phyloP scores from a whole-genome alignment of 2,329 filamentous ascomycete species.

The Stagonosporopsis cucurbitacearum region DNA sequence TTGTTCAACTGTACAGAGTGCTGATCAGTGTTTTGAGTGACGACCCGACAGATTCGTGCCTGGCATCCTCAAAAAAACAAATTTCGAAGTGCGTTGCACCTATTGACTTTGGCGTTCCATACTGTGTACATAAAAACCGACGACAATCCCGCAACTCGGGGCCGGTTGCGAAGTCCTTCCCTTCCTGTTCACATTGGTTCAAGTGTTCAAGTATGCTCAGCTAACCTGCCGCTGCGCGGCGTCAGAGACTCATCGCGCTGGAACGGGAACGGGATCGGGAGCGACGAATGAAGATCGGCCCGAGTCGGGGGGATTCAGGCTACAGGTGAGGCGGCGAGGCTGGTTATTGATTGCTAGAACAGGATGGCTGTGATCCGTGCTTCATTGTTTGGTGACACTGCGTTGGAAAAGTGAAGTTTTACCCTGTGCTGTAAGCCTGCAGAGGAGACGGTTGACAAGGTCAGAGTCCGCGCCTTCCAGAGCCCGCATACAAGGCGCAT shows the following conservation, averaged over 20 bases:
- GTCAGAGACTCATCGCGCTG: conserved; percentile 8
- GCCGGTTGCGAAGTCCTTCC: neutral
- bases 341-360: conserved; percentile 16
- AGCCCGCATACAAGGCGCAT: neutral
- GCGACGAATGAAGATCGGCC: conserved; percentile 17
- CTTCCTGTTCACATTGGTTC: conserved; percentile 5
- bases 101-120: neutral
- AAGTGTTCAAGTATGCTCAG: conserved; percentile 7
- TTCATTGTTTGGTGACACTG: conserved; percentile 16
- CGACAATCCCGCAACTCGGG: neutral
- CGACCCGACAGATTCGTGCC: neutral
- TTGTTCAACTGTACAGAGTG: neutral
- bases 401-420: conserved; percentile 1
- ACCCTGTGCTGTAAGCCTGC: conserved; percentile 1
- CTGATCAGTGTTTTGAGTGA: neutral
- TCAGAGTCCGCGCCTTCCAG: neutral
- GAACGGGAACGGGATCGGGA: conserved; percentile 15
- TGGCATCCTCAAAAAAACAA: neutral
- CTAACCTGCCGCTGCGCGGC: neutral
- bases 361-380: conserved; percentile 9
- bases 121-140: neutral
- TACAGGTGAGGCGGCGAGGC: conserved; percentile 14
- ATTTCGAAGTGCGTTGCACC: neutral
- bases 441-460: neutral
- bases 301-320: conserved; percentile 19